Percentiles rank a stretch among this genome's conserved stretches.
Evolutionary conservation across 305 asterid species (phyloP).

Genomic region (Ilex paraguariensis): DNA sequence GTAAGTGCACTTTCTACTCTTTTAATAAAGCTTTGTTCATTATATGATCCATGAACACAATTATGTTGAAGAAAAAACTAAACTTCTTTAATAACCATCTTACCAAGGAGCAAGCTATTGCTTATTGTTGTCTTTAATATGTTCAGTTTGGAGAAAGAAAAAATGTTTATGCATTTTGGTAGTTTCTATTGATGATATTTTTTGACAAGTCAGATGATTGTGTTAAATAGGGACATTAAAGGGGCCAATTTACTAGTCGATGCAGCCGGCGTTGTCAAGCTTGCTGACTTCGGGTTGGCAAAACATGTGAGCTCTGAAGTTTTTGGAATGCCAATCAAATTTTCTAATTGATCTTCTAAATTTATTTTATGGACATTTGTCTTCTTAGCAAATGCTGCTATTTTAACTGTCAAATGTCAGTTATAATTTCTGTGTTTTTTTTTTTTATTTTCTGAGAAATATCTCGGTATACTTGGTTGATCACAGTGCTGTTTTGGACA

Average conservation of each 20-base stretch:
- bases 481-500: too few species aligned
- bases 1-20: too few species aligned
- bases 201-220: constrained; percentile 13
- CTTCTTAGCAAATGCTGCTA: too few species aligned
- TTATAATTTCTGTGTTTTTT: too few species aligned
- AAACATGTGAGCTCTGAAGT: constrained; percentile 63
- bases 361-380: too few species aligned
- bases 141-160: too few species aligned
- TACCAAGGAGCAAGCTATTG: neutral
- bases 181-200: constrained; percentile 13
- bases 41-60: too few species aligned
- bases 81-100: neutral
- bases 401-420: too few species aligned
- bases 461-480: too few species aligned
- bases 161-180: constrained; percentile 2
- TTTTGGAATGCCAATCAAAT: neutral
- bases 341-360: too few species aligned
- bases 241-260: constrained; percentile 94
- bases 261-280: constrained; percentile 79
- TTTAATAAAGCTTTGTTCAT: too few species aligned
- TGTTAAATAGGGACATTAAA: constrained; percentile 70
- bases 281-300: constrained; percentile 92
- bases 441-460: too few species aligned
- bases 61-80: neutral
- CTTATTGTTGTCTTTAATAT: neutral